Evolutionary conservation across 2,329 filamentous ascomycete genomes (phyloP), one percentile per base, ranked within the genome.

Genomic region (Aspergillus quadricinctus): DNA sequence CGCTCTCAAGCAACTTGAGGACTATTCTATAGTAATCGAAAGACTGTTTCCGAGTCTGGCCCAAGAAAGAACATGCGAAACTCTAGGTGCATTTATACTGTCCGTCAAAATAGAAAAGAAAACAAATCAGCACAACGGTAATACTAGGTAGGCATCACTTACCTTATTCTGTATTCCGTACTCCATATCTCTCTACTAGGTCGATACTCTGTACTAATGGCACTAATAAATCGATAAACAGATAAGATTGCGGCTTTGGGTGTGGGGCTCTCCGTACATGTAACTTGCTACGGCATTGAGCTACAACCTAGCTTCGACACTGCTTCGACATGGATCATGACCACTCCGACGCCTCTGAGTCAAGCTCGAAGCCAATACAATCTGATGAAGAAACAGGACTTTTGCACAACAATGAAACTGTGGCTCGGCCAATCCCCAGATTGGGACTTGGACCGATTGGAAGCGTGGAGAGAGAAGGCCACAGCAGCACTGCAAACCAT

Each of bases 311-410:
- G 27, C 25, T 27, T 43, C 51, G 35, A 52, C 57, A 46, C 49
- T 54, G 54, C 53, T 52, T 60, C 63, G 71, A 62, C 40, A 72
- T 73, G 71, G 67, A 68, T 56, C 61, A 70, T 69, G 67, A 56
- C 55, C 50, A 52, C 50, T 60, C 61, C 48, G 61, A 62, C 50
- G 56, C 61, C 37, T 64, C 62, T 45, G 60, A 62, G 49, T 62
- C 63, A 49, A 67, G 57, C 55, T 56, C 56, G 45, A 64, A 57
- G 45, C 53, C 63, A 37, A 49, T 50, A 41, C 59, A 58, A 29
- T 59, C 62, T 29, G 54, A 55, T 55, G 50, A 41, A 29, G 61
- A 60, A 25, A 43, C 53, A 35, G 54, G 43, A 31, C 53, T 61
- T 14, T 57, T 53, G 21, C 59, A 55, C 10, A 57, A 55, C 10